These are phyloP conservation scores for Bipolaris sorokiniana DNA, from an alignment of 2,329 filamentous ascomycete species.

Conservation along the genomic window DNA sequence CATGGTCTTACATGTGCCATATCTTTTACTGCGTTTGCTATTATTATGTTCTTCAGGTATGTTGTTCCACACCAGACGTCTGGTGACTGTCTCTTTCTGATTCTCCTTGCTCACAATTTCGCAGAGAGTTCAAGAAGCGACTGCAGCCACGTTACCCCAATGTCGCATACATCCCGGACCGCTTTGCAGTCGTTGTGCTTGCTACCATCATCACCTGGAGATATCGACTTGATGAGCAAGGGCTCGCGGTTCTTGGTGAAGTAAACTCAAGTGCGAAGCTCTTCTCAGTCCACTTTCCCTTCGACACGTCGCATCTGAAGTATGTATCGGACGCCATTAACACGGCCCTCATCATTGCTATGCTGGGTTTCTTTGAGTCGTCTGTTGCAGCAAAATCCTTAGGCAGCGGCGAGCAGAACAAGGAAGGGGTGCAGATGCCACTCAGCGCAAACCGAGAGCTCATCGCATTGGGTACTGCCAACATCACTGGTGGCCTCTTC, in stretches of 20 bases:
- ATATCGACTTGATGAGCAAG: conserved; percentile 77
- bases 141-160: conserved; percentile 79
- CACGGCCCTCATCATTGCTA: conserved; percentile 89
- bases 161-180: conserved; percentile 89
- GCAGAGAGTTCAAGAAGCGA: conserved; percentile 77
- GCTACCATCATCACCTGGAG: conserved; percentile 80
- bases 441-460: conserved; percentile 92
- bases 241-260: conserved; percentile 82
- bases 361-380: conserved; percentile 98
- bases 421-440: conserved; percentile 76
- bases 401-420: conserved; percentile 54
- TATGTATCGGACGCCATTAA: conserved; percentile 87
- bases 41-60: conserved; percentile 90
- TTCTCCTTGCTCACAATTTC: conserved; percentile 16
- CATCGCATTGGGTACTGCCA: conserved; percentile 87
- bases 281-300: conserved; percentile 87
- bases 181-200: conserved; percentile 85
- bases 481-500: conserved; percentile 89
- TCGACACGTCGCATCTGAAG: conserved; percentile 74
- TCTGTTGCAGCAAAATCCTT: conserved; percentile 94
- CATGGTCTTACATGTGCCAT: conserved; percentile 80
- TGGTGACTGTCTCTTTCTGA: neutral
- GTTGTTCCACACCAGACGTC: conserved; percentile 25
- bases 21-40: conserved; percentile 76
- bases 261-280: conserved; percentile 74